Evolutionary conservation across 352 stramenopile species (phyloP).

Genomic region (Pseudoperonospora humuli): DNA sequence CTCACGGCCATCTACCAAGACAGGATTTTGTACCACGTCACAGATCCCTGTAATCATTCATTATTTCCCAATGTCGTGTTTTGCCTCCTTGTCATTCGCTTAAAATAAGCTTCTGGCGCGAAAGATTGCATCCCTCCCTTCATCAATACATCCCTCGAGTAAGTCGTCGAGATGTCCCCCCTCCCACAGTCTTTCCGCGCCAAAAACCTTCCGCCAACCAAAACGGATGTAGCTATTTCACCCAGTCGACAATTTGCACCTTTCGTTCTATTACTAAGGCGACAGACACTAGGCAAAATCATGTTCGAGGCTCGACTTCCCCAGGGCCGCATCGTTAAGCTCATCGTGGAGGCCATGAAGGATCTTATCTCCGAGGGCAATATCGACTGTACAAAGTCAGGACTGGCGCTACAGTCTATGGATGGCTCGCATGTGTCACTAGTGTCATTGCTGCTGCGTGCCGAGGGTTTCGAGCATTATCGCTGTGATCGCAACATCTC

Average conservation of each 20-base stretch:
- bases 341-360: slow-evolving; percentile 99
- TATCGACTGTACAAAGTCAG: slow-evolving; percentile 92
- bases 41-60: slow-evolving; percentile 10
- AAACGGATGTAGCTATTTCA: slow-evolving; percentile 5
- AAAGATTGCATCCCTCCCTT: slow-evolving; percentile 12
- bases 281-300: slow-evolving; percentile 27
- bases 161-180: background rate
- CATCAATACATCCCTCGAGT: slow-evolving; percentile 10
- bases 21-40: no score
- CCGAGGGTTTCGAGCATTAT: slow-evolving; percentile 96
- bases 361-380: slow-evolving; percentile 99
- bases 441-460: slow-evolving; percentile 90
- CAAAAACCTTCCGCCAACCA: slow-evolving; percentile 18
- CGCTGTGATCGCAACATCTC: slow-evolving; percentile 96
- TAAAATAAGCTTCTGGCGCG: slow-evolving; percentile 21
- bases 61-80: background rate
- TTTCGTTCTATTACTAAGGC: background rate
- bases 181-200: slow-evolving; percentile 19
- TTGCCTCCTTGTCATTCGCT: slow-evolving; percentile 9
- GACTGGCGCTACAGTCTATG: slow-evolving; percentile 96
- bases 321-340: slow-evolving; percentile 96
- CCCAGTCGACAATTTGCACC: slow-evolving; percentile 36
- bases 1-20: no score
- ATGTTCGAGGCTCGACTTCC: slow-evolving; percentile 99
- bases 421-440: slow-evolving; percentile 99